Base-by-base conservation (phyloP, 1,139 yeast species). In the Nakaseomyces kungkrabaensis region DNA sequence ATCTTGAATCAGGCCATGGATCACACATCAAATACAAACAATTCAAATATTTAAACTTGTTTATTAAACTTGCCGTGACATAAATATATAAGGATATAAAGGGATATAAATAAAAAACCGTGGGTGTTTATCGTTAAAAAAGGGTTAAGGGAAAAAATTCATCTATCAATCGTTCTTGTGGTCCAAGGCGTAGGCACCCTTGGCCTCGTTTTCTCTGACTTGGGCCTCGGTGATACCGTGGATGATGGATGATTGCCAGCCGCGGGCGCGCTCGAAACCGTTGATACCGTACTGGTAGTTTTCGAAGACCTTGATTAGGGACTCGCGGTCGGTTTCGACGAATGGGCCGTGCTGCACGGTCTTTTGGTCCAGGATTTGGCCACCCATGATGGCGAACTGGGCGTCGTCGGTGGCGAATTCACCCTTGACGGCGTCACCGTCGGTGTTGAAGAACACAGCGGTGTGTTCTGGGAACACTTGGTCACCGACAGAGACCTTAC, bases 261-360 rank as follows among this genome's bases (percentile, higher is more conserved):
- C 74, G 51, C 68, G 73, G 43, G 86, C 77, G 46, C 79, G 76
- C 63, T 82, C 94, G 62, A 88, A 88, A 1, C 95, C 95, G 63
- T 85, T 85, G 43, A 71, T 64, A 43, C 79, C 84, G 50, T 69
- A 66, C 63, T 82, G 87, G 65, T 83, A 88, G 64, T 85, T 92
- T 65, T 70, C 61, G 61, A 85, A 81, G 0, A 88, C 94, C 60
- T 82, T 70, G 57, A 77, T 75, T 54, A 87, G 82, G 58, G 78
- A 77, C 48, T 77, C 81, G 52, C 73, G 72, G 22, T 82, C 70
- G 8, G 82, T 78, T 53, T 86, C 92, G 13, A 56, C 57, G 37
- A 52, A 54, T 22, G 96, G 96, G 11, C 97, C 97, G 62, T 88
- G 85, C 65, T 89, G 96, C 38, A 86, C 86, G 49, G 85, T 76